A percentile compares a stretch with the other conserved stretches of the same genome.
phyloP scores from a whole-genome alignment of 1,284 basidiomycete genomes.

The Ceratobasidium sp. region DNA sequence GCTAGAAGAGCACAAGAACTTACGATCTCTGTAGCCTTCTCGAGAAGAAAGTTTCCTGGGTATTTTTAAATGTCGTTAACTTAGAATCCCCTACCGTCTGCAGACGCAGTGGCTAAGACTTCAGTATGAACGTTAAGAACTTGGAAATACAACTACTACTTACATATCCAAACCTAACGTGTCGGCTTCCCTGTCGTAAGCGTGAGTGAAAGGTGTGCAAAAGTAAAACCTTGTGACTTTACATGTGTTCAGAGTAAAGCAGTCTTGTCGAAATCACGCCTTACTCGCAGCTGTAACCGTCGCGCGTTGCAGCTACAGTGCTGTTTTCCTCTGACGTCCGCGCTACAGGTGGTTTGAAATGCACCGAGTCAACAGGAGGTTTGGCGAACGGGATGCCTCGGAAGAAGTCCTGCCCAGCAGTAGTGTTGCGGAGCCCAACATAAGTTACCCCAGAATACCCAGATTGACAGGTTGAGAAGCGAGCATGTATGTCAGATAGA shows the following conservation, averaged over 20 bases:
- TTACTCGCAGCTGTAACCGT: conserved; percentile 19
- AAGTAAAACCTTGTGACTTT: conserved; percentile 50
- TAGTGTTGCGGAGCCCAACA: conserved; percentile 14
- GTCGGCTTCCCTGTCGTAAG: conserved; percentile 28
- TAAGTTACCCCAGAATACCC: conserved; percentile 21
- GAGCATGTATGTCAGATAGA: too few species aligned
- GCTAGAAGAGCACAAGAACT: neutral
- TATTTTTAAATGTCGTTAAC: neutral
- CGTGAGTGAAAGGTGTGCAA: neutral
- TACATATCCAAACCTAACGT: conserved; percentile 42
- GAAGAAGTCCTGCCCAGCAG: conserved; percentile 37
- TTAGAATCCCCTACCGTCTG: conserved; percentile 33
- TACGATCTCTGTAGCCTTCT: neutral
- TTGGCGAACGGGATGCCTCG: conserved; percentile 42
- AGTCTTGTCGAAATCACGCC: conserved; percentile 16
- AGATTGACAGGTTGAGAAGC: neutral
- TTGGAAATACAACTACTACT: neutral
- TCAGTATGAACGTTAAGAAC: neutral
- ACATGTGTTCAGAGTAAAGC: conserved; percentile 41
- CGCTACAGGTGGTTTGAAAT: conserved; percentile 27
- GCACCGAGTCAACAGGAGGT: conserved; percentile 37
- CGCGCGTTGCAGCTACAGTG: conserved; percentile 5
- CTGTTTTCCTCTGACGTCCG: neutral
- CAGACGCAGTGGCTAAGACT: neutral
- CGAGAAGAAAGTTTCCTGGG: conserved; percentile 6